Base-by-base conservation (phyloP, 371 early-diverging fungal genomes). In the Modicella reniformis region DNA sequence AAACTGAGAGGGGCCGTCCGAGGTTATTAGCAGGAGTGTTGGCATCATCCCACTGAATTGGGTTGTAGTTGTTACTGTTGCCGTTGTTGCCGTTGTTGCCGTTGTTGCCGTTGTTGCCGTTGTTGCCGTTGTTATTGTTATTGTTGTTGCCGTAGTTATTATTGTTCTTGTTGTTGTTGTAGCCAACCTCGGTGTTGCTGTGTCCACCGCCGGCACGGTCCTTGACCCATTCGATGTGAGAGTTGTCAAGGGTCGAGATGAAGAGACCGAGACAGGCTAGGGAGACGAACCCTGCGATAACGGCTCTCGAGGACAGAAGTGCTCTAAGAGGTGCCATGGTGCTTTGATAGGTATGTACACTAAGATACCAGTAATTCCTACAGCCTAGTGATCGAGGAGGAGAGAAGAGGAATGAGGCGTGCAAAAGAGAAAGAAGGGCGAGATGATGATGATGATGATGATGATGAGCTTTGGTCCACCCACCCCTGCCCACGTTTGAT, bases 251-350 rank as follows among this genome's bases (percentile, higher is more conserved):
- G 13, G 70, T 74, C 2, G 69, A 69, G 49, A 69, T 21, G 48
- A 74, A 65, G 29, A 74, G 56, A 50, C 70, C 61, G 30, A 74
- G 61, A 50, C 69, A 68, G 52, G 65, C 74, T 13, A 74, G 53
- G 19, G 69, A 44, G 30, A 60, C 58, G 19, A 74, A 57, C 21
- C 64, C 58, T 9, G 64, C 74, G 49, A 74, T 44, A 53, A 74
- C 74, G 32, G 74, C 74, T 40, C 70, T 63, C 21, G 74, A 74
- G 23, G 65, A 54, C 26, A 74, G 57, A 21, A 74, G 34, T 29
- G 64, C 23, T 49, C 70, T 58, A 30, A 74, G 55, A 13, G 74
- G 74, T 26, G 74, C 70, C 74, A 74, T 73, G 28, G 15, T 30
- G 26, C 32, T 21, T 30, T 15, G 12, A 12, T 17, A n/a, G n/a